These are phyloP conservation scores for Kodamaea plutei DNA, from an alignment of 1,139 yeast genomes.

Conservation along the genomic window DNA sequence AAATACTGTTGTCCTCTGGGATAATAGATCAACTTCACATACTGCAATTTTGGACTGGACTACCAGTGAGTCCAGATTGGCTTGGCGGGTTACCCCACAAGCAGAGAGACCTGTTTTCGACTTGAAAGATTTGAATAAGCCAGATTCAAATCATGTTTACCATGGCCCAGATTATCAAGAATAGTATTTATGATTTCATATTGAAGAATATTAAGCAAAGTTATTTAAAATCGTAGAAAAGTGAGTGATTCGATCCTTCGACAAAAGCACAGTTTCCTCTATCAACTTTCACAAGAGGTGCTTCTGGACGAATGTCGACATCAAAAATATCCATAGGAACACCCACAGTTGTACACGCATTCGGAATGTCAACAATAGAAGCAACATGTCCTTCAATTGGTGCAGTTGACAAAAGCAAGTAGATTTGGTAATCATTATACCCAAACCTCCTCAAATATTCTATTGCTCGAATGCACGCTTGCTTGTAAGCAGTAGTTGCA, in stretches of 20 bases:
- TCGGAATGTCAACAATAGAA: constrained; percentile 49
- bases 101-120: constrained; percentile 24
- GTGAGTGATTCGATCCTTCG: constrained; percentile 13
- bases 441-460: constrained; percentile 48
- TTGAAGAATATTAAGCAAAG: not conserved
- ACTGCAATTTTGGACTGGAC: constrained; percentile 23
- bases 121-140: constrained; percentile 18
- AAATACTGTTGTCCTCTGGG: constrained; percentile 29
- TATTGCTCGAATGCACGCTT: constrained; percentile 45
- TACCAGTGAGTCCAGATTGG: constrained; percentile 19
- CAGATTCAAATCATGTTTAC: constrained; percentile 10
- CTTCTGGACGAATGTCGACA: constrained; percentile 43
- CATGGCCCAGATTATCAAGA: constrained; percentile 6
- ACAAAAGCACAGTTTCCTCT: constrained; percentile 39
- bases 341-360: constrained; percentile 48
- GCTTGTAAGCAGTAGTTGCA: constrained; percentile 47
- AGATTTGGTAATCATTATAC: constrained; percentile 47
- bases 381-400: constrained; percentile 52
- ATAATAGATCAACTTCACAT: constrained; percentile 22
- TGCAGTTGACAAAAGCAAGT: constrained; percentile 41
- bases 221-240: too few species aligned
- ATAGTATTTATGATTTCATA: not conserved
- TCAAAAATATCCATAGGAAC: constrained; percentile 50
- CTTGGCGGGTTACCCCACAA: constrained; percentile 23
- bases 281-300: constrained; percentile 19